Evolutionary conservation across 768 basidiomycete genomes (phyloP), one percentile per base, ranked within the genome.

Genomic region (Lactarius akahatsu): DNA sequence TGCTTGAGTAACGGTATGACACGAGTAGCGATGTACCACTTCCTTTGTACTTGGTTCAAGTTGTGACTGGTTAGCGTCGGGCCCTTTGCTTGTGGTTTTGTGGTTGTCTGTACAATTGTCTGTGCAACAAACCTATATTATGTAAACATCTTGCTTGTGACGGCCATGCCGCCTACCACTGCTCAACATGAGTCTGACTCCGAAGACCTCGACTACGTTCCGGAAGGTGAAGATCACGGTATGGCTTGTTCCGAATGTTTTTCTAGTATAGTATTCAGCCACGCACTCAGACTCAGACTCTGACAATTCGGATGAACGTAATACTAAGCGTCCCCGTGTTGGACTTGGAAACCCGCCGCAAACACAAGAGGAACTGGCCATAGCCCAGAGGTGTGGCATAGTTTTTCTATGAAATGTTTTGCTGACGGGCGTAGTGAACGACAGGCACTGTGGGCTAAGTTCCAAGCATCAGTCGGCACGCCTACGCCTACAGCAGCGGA

Each of bases 151-250:
- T 34, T 59, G 26, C 8, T 9, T n/a, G 18, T 26, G 38, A 68
- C 64, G 8, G 34, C 50, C 61, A 68, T 68, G 68, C 30, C 62
- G 13, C 32, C 38, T 41, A 23, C 26, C 32, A 15, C 45, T 40
- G 71, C 58, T 67, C 67, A 72, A 66, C 69, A 72, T 62, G 73
- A 80, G 63, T 84, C 84, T 3, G 88, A 89, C 71, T 87, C 86
- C 28, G 88, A 88, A 71, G 88, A 89, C 70, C 80, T 79, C n/a
- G 90, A 92, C 74, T 91, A 89, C 63, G 79, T 86, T 20, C 90
- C 89, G 23, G 78, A 80, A 26, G 77, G 71, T 30, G 77, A 82
- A n/a, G 78, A 77, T 83, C 67, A 34, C 13, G 41, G 64, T 57
- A 63, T 56, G 20, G 20, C 32, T 32, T 32, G 32, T 47, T 50